phyloP scores from a whole-genome alignment of 768 basidiomycete species.

The Collybia sp. region DNA sequence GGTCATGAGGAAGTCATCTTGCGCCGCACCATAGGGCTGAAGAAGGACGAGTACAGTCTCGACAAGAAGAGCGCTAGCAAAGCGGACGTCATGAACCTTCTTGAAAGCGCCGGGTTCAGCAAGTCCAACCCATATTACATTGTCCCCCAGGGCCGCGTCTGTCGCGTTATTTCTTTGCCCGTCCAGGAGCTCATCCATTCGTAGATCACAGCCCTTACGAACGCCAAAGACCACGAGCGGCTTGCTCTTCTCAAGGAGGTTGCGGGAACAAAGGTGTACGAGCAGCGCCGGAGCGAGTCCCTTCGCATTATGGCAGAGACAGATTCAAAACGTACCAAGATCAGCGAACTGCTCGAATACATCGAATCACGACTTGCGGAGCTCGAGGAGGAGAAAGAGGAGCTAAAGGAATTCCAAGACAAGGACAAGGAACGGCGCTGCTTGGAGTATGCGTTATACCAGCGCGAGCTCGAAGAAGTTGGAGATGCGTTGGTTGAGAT shows the following conservation, averaged over 20 bases:
- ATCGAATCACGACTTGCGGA: conserved; percentile 88
- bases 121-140: conserved; percentile 99
- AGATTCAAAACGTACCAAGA: conserved; percentile 87
- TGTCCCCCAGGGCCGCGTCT: conserved; percentile 93
- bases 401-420: conserved; percentile 93
- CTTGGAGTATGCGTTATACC: conserved; percentile 92
- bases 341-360: conserved; percentile 82
- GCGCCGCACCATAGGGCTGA: conserved; percentile 91
- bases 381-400: conserved; percentile 97
- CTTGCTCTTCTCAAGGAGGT: conserved; percentile 96
- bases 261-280: conserved; percentile 97
- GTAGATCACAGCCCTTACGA: conserved; percentile 93
- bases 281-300: conserved; percentile 88
- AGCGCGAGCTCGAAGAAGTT: conserved; percentile 87
- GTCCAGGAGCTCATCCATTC: conserved; percentile 5
- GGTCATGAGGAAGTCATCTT: conserved; percentile 83
- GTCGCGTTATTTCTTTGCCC: conserved; percentile 19
- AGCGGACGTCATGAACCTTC: conserved; percentile 95
- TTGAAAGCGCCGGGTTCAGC: conserved; percentile 96
- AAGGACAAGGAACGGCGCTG: conserved; percentile 94
- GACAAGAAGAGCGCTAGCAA: conserved; percentile 95
- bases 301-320: conserved; percentile 98
- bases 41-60: conserved; percentile 98
- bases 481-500: conserved; percentile 82
- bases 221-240: conserved; percentile 94